Conservation (phyloP, 176 grass and related monocot species). For the Otatea glauca region DNA sequence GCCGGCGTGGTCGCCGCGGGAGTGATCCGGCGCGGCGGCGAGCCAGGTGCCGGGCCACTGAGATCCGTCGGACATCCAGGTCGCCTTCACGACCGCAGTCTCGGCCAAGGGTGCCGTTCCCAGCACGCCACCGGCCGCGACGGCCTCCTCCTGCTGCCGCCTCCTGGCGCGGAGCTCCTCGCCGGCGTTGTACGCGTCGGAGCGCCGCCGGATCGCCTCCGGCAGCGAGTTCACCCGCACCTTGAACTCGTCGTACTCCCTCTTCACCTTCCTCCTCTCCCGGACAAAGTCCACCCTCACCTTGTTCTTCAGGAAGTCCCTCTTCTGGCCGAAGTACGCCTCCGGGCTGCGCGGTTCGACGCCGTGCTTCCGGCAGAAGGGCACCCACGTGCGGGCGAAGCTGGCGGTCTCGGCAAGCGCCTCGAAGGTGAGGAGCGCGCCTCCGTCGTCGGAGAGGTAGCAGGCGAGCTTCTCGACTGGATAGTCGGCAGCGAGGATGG, state of each 20-base stretch:
- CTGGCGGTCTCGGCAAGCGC: slow-evolving; percentile 85
- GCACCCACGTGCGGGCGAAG: slow-evolving; percentile 79
- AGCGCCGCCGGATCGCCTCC: slow-evolving; percentile 73
- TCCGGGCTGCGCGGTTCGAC: slow-evolving; percentile 81
- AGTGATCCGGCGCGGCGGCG: slow-evolving; percentile 51
- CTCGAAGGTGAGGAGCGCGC: slow-evolving; percentile 87
- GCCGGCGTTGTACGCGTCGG: slow-evolving; percentile 88
- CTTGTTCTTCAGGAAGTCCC: slow-evolving; percentile 84
- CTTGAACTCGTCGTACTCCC: slow-evolving; percentile 97
- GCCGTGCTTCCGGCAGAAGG: slow-evolving; percentile 88
- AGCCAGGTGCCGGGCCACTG: slow-evolving; percentile 88
- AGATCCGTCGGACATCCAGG: slow-evolving; percentile 91
- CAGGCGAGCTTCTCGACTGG: slow-evolving; percentile 93
- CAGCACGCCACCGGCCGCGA: slow-evolving; percentile 30
- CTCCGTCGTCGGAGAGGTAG: slow-evolving; percentile 90
- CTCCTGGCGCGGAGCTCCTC: slow-evolving; percentile 72
- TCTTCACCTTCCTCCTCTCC: slow-evolving; percentile 83
- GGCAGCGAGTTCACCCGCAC: slow-evolving; percentile 73
- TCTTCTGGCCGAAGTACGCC: slow-evolving; percentile 76
- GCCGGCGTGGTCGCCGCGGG: slow-evolving; percentile 83
- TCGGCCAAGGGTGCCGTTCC: slow-evolving; percentile 2
- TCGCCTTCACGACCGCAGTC: slow-evolving; percentile 53
- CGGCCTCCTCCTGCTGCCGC: slow-evolving; percentile 54
- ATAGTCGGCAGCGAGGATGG: slow-evolving; percentile 91
- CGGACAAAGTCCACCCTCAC: slow-evolving; percentile 79